Evolutionary conservation across 805 yeast genomes (phyloP), one percentile per base, ranked within the genome.

Genomic region (Candida succiphila): DNA sequence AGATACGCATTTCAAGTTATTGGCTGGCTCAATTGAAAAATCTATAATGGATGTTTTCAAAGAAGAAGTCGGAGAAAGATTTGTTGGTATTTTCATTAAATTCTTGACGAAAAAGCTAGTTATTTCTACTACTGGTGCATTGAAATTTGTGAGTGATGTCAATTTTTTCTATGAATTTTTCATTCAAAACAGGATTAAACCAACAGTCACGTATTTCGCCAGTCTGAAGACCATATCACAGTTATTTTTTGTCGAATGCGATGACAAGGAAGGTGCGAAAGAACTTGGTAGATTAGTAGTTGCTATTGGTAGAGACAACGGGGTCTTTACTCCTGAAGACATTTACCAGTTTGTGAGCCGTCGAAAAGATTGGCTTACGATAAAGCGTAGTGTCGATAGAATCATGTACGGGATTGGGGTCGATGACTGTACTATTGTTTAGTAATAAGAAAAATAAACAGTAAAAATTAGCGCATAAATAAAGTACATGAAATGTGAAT

Each of bases 401-500:
- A 88, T 85, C n/a, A 83, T 92, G 78, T 92, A 87, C 49, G 97
- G 98, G 0, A 65, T 89, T 34, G 87, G 85, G 14, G 57, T 78
- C 20, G 81, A 75, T 19, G 96, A 87, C 48, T 88, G 96, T 61
- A 43, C 53, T 0, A 61, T 85, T 27, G 60, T 69, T 60, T 78
- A 52, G 56, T 29, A 13, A 19, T 19, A 29, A 29, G 17, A 26
- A 14, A 20, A 25, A 25, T 28, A 25, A 17, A 14, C 5, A 24
- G n/a, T n/a, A n/a, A 21, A 21, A 21, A 21, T 21, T 19, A 17
- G 23, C 14, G 12, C 15, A n/a, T 26, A 25, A 24, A 24, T 24
- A 24, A 9, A 24, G 7, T 24, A 12, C 17, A 21, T 8, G 23
- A 7, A 10, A 7, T 21, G 23, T 7, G 7, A 21, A 8, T 7